These are phyloP conservation scores for Colletotrichum higginsianum DNA, from an alignment of 2,329 filamentous ascomycete genomes.

Conservation along the genomic window DNA sequence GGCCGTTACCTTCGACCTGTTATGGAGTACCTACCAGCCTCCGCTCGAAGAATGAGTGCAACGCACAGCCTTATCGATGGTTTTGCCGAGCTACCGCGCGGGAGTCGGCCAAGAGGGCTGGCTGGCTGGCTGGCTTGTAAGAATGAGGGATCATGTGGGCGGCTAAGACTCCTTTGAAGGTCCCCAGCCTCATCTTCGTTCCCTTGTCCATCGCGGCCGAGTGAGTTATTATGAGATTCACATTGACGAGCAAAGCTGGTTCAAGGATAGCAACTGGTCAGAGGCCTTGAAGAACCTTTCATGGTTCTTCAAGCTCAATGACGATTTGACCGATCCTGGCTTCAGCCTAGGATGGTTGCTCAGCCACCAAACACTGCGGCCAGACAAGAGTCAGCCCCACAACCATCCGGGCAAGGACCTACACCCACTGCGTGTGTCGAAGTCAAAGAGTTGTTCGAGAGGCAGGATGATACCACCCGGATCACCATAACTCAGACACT, in stretches of 20 bases:
- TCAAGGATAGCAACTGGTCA: not conserved
- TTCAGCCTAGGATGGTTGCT: constrained; percentile 8
- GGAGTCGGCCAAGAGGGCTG: constrained; percentile 9
- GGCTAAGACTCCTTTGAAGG: not conserved
- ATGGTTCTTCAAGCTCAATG: not conserved
- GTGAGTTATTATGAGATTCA: not conserved
- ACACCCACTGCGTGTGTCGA: not conserved
- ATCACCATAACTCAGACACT: constrained; percentile 11
- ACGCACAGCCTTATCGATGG: constrained; percentile 3
- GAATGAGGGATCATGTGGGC: not conserved
- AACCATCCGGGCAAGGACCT: not conserved
- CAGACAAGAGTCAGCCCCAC: not conserved
- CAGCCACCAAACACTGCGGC: constrained; percentile 3
- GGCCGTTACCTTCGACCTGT: not conserved
- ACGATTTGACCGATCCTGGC: not conserved
- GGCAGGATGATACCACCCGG: not conserved
- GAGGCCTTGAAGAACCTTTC: not conserved
- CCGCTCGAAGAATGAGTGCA: not conserved
- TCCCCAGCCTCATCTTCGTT: constrained; percentile 1
- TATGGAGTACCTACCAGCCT: constrained; percentile 7
- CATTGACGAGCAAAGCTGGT: not conserved
- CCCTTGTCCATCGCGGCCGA: not conserved
- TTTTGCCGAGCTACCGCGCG: not conserved
- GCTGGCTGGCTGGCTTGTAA: not conserved
- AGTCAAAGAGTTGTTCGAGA: not conserved